Percentiles rank a stretch among this genome's conserved stretches.
phyloP scores from a whole-genome alignment of 2,329 filamentous ascomycete genomes.

The Thelonectria rubi region DNA sequence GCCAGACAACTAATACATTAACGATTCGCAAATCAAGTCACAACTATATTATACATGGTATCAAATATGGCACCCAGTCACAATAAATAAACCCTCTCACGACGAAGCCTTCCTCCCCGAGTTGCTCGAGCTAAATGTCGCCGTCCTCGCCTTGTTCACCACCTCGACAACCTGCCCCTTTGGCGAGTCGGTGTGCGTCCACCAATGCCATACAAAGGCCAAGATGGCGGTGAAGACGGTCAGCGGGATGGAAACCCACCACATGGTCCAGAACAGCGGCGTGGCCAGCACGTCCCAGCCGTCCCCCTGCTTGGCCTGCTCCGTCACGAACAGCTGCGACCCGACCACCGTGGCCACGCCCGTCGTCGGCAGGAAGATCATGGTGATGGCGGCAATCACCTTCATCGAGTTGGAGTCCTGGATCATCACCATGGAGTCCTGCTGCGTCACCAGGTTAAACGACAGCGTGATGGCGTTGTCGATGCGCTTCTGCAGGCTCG shows the following conservation, averaged over 20 bases:
- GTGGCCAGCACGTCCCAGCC: conserved; percentile 38
- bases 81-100: not conserved
- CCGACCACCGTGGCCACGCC: conserved; percentile 47
- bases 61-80: not conserved
- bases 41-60: not conserved
- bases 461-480: conserved; percentile 48
- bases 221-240: conserved; percentile 39
- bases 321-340: conserved; percentile 41
- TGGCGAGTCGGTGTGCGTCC: conserved; percentile 38
- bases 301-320: conserved; percentile 25
- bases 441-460: conserved; percentile 50
- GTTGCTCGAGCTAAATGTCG: conserved; percentile 31
- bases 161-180: conserved; percentile 33
- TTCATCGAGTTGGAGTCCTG: conserved; percentile 50
- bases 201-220: conserved; percentile 44
- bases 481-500: conserved; percentile 47
- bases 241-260: conserved; percentile 45
- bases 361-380: conserved; percentile 51
- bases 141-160: conserved; percentile 30
- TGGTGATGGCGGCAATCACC: conserved; percentile 49
- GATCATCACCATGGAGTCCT: conserved; percentile 48
- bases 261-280: conserved; percentile 43
- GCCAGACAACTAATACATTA: too few species aligned
- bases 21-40: not conserved
- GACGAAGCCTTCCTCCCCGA: conserved; percentile 15